Percentiles rank a stretch among this genome's conserved stretches.
Conservation (phyloP, 441 rosid species). For the Pelargonium exstipulatum region DNA sequence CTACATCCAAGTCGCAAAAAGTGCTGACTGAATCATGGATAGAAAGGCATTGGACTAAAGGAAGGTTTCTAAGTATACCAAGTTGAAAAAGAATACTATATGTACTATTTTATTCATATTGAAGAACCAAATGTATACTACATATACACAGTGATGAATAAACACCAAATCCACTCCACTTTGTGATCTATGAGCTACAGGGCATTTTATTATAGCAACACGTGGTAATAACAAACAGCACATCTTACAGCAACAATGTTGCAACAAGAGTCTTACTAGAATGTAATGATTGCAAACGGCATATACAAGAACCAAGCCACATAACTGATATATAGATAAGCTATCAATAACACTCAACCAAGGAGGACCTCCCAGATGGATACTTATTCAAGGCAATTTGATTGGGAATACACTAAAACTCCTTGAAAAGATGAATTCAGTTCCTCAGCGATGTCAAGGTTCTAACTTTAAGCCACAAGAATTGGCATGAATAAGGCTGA, state of each 20-base stretch:
- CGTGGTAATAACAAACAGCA: background rate
- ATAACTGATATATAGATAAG: background rate
- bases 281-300: no score
- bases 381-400: background rate
- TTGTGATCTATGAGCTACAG: background rate
- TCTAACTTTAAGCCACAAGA: background rate
- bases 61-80: no score
- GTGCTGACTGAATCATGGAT: no score
- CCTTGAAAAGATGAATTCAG: background rate
- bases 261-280: no score
- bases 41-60: no score
- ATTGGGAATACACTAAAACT: background rate
- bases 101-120: no score
- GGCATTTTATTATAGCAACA: background rate
- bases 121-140: background rate
- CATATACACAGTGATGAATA: background rate
- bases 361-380: background rate
- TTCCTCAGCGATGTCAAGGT: background rate
- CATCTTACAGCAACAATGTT: no score
- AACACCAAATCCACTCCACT: background rate
- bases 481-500: background rate
- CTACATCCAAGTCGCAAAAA: background rate
- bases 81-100: no score
- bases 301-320: background rate
- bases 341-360: background rate